Conservation (phyloP, 129 eudicot species). For the Helichrysum umbraculigerum region DNA sequence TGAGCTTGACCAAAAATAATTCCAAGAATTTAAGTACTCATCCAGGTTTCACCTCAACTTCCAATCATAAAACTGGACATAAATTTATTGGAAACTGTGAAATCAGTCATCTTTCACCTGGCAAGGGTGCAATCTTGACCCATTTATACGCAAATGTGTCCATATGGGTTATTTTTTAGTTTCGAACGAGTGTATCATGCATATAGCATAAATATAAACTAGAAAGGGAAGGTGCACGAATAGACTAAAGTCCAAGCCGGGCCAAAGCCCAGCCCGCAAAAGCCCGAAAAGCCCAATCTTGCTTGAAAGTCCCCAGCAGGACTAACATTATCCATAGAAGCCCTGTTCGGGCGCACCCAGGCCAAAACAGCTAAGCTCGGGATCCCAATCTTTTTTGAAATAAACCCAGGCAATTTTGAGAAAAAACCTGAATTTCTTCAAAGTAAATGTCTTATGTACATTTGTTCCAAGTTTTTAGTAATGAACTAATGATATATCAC, state of each 20-base stretch:
- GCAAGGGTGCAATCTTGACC: not conserved
- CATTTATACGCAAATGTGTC: not conserved
- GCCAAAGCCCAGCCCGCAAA: too few relatives aligned
- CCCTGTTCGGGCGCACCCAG: too few relatives aligned
- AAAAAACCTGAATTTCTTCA: too few relatives aligned
- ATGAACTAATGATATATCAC: too few relatives aligned
- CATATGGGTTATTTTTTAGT: not conserved
- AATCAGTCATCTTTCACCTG: not conserved
- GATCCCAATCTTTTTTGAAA: too few relatives aligned
- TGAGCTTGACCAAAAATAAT: slow-evolving; percentile 2
- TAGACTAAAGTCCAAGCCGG: not conserved
- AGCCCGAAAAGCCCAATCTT: too few relatives aligned
- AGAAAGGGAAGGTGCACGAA: not conserved
- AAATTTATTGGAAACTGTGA: not conserved
- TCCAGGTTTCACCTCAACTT: slow-evolving; percentile 6
- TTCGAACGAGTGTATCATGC: not conserved
- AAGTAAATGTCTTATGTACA: too few relatives aligned
- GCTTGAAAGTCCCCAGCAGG: too few relatives aligned
- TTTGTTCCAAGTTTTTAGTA: too few relatives aligned
- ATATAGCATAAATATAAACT: not conserved
- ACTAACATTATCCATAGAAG: too few relatives aligned
- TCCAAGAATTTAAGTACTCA: slow-evolving; percentile 1
- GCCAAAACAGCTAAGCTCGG: too few relatives aligned
- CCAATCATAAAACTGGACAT: not conserved
- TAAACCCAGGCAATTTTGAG: too few relatives aligned